Conservation (phyloP, 352 stramenopile species). For the Phytopythium kandeliae region DNA sequence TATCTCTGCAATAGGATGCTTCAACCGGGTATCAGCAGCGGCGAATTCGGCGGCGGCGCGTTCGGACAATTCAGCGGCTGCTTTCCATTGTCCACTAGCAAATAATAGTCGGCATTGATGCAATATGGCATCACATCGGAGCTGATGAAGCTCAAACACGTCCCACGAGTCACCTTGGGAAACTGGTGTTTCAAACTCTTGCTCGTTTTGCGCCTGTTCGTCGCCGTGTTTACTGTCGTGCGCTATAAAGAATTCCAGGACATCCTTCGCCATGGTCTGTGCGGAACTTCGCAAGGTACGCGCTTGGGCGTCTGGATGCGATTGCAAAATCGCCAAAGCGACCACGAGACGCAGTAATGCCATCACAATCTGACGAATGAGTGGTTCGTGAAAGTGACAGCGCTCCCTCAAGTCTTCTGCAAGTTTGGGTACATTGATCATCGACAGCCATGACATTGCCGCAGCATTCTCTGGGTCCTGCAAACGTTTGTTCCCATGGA, state of each 20-base stretch:
- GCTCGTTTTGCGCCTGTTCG: neutral
- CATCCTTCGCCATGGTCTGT: slow-evolving; percentile 22
- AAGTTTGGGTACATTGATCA: slow-evolving; percentile 16
- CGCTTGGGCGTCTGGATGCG: slow-evolving; percentile 17
- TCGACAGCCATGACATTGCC: slow-evolving; percentile 27
- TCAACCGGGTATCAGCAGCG: slow-evolving; percentile 5
- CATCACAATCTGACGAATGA: slow-evolving; percentile 27
- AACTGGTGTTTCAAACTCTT: neutral
- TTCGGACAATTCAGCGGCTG: slow-evolving; percentile 15
- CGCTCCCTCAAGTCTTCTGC: slow-evolving; percentile 14
- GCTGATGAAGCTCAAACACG: slow-evolving; percentile 15
- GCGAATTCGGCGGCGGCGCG: slow-evolving; percentile 16
- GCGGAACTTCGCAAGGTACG: slow-evolving; percentile 13
- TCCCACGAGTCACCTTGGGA: slow-evolving; percentile 14
- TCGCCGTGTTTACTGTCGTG: neutral
- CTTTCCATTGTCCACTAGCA: slow-evolving; percentile 26
- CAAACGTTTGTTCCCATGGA: slow-evolving; percentile 33
- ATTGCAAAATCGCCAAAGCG: slow-evolving; percentile 21
- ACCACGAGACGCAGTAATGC: slow-evolving; percentile 24
- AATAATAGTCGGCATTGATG: slow-evolving; percentile 32
- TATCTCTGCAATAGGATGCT: slow-evolving; percentile 6
- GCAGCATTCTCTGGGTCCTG: slow-evolving; percentile 26
- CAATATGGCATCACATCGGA: slow-evolving; percentile 29
- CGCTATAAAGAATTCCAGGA: slow-evolving; percentile 15
- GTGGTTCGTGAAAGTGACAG: slow-evolving; percentile 7